Evolutionary conservation across 177 flowering plant species (phyloP).

Genomic region (Vitis hybrid): DNA sequence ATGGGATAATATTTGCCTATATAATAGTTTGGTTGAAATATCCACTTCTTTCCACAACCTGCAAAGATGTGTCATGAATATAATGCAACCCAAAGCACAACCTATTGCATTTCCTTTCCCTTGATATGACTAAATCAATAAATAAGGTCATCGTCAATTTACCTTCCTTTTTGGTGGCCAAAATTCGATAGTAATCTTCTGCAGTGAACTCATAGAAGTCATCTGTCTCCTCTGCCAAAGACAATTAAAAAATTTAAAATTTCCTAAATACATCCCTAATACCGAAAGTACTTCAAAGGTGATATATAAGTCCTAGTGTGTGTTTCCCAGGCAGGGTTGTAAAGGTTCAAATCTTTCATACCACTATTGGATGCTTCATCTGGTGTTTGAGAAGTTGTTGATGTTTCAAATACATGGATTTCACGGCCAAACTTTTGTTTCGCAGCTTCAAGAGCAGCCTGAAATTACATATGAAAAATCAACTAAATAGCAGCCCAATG

Average conservation of each 20-base stretch:
- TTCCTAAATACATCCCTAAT: not conserved
- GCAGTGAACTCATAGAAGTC: constrained; percentile 79
- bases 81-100: too few species aligned
- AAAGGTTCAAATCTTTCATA: constrained; percentile 15
- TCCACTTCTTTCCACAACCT: not conserved
- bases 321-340: not conserved
- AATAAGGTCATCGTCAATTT: constrained; percentile 7
- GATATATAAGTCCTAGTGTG: not conserved
- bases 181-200: constrained; percentile 64
- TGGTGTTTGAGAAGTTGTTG: constrained; percentile 31
- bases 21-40: not conserved
- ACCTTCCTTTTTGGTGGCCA: constrained; percentile 73
- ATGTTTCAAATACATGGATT: constrained; percentile 71
- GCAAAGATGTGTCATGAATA: not conserved
- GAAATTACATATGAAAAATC: constrained; percentile 8
- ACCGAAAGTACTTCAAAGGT: not conserved
- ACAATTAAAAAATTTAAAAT: constrained; percentile 3
- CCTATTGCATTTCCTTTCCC: not conserved
- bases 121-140: not conserved
- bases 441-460: constrained; percentile 60
- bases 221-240: constrained; percentile 60
- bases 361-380: constrained; percentile 41
- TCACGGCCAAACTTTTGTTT: constrained; percentile 73
- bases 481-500: not conserved
- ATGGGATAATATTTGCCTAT: not conserved